Evolutionary conservation across 208 protist species (phyloP).

Genomic region (Trypanosoma caninum): DNA sequence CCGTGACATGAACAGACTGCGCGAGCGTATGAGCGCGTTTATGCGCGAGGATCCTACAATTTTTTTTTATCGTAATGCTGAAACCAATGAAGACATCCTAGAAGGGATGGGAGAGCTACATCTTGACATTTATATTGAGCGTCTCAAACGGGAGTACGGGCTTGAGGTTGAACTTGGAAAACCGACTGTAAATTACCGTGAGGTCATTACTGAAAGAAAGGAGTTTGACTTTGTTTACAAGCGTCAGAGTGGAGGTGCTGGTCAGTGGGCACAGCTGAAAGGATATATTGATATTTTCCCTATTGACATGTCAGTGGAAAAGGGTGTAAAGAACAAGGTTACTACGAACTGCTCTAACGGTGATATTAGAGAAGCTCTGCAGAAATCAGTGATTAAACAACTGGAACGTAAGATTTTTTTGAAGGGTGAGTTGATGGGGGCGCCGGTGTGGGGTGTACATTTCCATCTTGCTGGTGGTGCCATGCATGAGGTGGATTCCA

Average conservation of each 20-base stretch:
- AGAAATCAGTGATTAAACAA: constrained; percentile 92
- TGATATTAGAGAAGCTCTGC: constrained; percentile 92
- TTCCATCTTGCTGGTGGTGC: constrained; percentile 95
- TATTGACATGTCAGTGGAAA: constrained; percentile 90
- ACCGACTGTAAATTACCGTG: constrained; percentile 97
- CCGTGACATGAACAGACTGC: constrained; percentile 65
- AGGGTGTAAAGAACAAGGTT: constrained; percentile 84
- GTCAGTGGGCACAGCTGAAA: constrained; percentile 97
- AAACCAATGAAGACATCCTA: constrained; percentile 95
- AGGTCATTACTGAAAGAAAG: constrained; percentile 87
- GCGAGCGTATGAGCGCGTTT: constrained; percentile 88
- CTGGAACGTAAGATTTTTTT: constrained; percentile 90
- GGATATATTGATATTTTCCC: constrained; percentile 90
- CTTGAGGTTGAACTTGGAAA: constrained; percentile 90
- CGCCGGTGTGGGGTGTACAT: constrained; percentile 95
- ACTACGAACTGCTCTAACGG: constrained; percentile 92
- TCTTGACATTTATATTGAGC: constrained; percentile 96
- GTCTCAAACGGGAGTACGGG: constrained; percentile 94
- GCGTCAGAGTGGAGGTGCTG: constrained; percentile 98
- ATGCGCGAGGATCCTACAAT: constrained; percentile 97
- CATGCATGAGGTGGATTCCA: constrained; percentile 99
- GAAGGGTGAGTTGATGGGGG: constrained; percentile 93
- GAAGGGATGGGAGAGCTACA: constrained; percentile 97
- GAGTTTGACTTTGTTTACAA: constrained; percentile 98
- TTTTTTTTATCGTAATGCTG: constrained; percentile 89